Percentiles rank a stretch among this genome's conserved stretches.
Evolutionary conservation across 768 basidiomycete genomes (phyloP).

Genomic region (Kwoniella botswanensis): DNA sequence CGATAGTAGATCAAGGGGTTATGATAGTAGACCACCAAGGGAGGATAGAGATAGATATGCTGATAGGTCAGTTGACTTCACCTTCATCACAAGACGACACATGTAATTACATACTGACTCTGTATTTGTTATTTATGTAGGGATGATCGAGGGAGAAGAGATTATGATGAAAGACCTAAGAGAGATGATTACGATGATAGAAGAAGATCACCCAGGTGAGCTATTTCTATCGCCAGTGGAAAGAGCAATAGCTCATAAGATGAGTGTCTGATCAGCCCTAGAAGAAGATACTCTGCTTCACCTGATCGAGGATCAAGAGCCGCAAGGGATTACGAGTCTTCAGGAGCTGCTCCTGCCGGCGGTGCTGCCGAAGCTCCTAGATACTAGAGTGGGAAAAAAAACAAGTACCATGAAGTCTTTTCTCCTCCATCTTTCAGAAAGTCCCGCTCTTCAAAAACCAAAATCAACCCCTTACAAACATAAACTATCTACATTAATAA

Average conservation of each 20-base stretch:
- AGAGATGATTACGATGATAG: slow-evolving; percentile 46
- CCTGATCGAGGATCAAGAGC: slow-evolving; percentile 51
- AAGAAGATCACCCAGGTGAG: slow-evolving; percentile 51
- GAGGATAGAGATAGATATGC: slow-evolving; percentile 35
- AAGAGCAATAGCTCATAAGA: not conserved
- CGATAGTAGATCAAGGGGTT: slow-evolving; percentile 21
- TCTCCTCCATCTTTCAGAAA: not conserved
- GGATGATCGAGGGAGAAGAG: slow-evolving; percentile 30
- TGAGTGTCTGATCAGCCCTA: slow-evolving; percentile 22
- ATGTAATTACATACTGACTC: too few species aligned
- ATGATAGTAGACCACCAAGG: slow-evolving; percentile 27
- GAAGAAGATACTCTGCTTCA: slow-evolving; percentile 47
- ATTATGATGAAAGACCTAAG: slow-evolving; percentile 45
- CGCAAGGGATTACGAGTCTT: slow-evolving; percentile 48
- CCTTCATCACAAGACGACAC: too few species aligned
- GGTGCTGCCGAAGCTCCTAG: slow-evolving; percentile 38
- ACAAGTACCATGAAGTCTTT: not conserved
- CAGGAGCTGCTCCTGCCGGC: slow-evolving; percentile 28
- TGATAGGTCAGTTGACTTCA: slow-evolving; percentile 21
- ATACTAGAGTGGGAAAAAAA: slow-evolving; percentile 38
- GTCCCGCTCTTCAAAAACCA: not conserved
- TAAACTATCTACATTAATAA: not conserved
- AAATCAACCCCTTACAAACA: not conserved
- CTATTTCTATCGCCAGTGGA: not conserved
- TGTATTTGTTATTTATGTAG: too few species aligned